Base-by-base conservation (phyloP, 345 rosid species). In the Eucalyptus shirleyi region DNA sequence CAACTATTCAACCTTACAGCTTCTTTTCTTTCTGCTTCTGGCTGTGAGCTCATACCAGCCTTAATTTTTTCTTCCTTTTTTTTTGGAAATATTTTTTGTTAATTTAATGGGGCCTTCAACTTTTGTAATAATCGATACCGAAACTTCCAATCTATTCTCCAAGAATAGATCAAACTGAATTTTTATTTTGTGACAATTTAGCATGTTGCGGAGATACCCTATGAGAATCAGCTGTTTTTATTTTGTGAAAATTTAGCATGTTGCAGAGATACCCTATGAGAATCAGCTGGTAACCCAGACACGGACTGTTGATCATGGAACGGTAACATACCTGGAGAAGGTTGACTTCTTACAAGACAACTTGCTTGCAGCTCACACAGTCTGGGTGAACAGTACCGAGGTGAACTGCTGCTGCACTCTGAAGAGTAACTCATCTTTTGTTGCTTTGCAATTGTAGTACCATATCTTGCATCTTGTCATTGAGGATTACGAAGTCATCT, bases 351-450 rank as follows among this genome's bases (percentile, higher is more conserved):
- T 95, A 89, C 93, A 83, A 47, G 89, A 92, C 50, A 95, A 95
- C 90, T 92, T 94, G 87, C 93, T 95, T 59, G 92, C 96, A 65
- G 97, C 96, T 86, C 95, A 95, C 90, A 88, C 96, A 42, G 96
- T 94, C 88, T 93, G 94, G 94, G 93, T 94, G 69, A 92, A 96
- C 86, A 72, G 90, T 50, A 34, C 91, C 23, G 98, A 96, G 98
- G 96, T 96, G 62, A 88, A 86, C 86, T 44, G 60, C 91, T 72
- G 44, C 69, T 90, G 50, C 85, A 59, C 51, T 30, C 53, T 42
- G 44, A 32, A 42, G 50, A 45, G 24, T 10, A 86, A 49, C 56
- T 8, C 50, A 34, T 47, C 80, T 21, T 89, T 53, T 55, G 55
- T 83, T 89, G n/a, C 86, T 50, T n/a, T n/a, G 87, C 50, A 37